Evolutionary conservation across 306 rosid species (phyloP).

Genomic region (Castanea sativa): DNA sequence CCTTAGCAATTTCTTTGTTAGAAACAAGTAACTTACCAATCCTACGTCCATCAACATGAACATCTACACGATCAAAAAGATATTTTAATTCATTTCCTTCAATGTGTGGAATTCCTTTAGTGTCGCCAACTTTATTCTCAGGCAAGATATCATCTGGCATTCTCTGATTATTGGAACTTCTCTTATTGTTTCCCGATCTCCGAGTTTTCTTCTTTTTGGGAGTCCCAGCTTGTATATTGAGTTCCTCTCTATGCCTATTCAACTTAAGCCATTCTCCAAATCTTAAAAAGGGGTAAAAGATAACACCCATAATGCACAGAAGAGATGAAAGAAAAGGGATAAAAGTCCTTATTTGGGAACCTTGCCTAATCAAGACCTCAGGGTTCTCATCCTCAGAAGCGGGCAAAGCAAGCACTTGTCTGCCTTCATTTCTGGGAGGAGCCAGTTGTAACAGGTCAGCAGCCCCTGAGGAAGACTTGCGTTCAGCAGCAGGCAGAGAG

Average conservation of each 20-base stretch:
- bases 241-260: slow-evolving; percentile 25
- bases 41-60: slow-evolving; percentile 47
- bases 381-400: not conserved
- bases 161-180: slow-evolving; percentile 16
- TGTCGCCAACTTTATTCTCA: slow-evolving; percentile 26
- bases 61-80: slow-evolving; percentile 28
- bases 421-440: not conserved
- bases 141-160: slow-evolving; percentile 22
- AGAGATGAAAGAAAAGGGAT: slow-evolving; percentile 7
- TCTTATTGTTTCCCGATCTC: slow-evolving; percentile 34
- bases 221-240: slow-evolving; percentile 14
- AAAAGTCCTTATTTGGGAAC: not conserved
- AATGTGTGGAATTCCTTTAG: not conserved
- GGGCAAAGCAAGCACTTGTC: slow-evolving; percentile 17
- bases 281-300: slow-evolving; percentile 1
- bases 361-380: not conserved
- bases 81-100: not conserved
- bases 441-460: not conserved
- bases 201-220: slow-evolving; percentile 48
- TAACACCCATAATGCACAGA: slow-evolving; percentile 12
- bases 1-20: slow-evolving; percentile 71
- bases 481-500: slow-evolving; percentile 11
- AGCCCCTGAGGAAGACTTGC: not conserved
- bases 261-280: slow-evolving; percentile 18
- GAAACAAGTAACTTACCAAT: slow-evolving; percentile 66